Evolutionary conservation across 129 eudicot species (phyloP), one percentile per base, ranked within the genome.

Genomic region (Tanacetum coccineum): DNA sequence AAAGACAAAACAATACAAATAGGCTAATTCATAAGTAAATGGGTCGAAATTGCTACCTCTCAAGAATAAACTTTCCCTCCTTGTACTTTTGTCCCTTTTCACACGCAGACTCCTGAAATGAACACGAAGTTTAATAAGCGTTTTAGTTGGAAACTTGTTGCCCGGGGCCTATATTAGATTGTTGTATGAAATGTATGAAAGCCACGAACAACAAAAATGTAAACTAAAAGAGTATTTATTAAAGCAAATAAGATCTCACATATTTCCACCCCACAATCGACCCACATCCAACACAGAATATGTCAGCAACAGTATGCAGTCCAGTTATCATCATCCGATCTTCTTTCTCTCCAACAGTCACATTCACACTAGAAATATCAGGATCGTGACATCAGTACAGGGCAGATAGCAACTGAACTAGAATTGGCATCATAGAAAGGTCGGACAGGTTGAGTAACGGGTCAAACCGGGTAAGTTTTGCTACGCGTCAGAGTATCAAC

Each of bases 261-360:
- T 90, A 90, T 90, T 87, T 90, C 97, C 95, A 90, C 14, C 95
- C 92, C 6, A 90, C 83, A 59, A 84, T 80, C 3, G 92, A 78
- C 53, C 97, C 97, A 81, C 97, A 90, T 11, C 87, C 83, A 67
- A 87, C 92, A 45, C 97, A 90, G 79, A 84, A 90, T 51, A 84
- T 87, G 78, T 87, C 97, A 25, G 77, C 89, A 52, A 87, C 95
- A 13, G 82, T 87, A 63, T 87, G 97, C 87, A 84, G 50, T 64
- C 97, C 97, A 15, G 97, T 90, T 68, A 90, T 84, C 97, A 90
- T 87, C 89, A 80, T 72, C 64, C 97, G 81, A 17, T 84, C 89
- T 74, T 90, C 95, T 84, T 82, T 76, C 78, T 84, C 92, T 56
- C 95, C 91, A 47, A 72, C 62, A 55, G 80, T 84, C 17, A 90